These are phyloP conservation scores for Pulveroboletus sp. DNA, from an alignment of 768 basidiomycete genomes.

Conservation along the genomic window DNA sequence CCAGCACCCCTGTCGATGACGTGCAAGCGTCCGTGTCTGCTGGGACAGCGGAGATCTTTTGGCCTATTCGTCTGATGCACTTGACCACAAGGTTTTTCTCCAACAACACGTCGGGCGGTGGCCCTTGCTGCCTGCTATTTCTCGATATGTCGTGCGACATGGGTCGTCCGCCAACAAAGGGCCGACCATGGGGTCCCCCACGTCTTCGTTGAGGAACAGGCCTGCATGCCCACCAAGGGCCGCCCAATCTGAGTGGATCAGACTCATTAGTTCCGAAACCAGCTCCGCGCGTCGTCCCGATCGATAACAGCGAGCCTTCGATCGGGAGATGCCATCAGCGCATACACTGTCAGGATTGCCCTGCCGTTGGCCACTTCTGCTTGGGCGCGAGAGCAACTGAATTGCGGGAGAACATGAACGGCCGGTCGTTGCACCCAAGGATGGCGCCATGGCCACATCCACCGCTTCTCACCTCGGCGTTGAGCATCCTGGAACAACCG, in stretches of 20 bases:
- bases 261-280: constrained; percentile 7
- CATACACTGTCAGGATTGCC: constrained; percentile 3
- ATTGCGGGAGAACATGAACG: neutral
- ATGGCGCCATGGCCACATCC: neutral
- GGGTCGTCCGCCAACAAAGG: too few species aligned
- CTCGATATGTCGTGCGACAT: neutral
- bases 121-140: neutral
- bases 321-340: constrained; percentile 17
- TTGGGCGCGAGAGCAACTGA: neutral
- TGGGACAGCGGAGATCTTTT: constrained; percentile 3
- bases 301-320: constrained; percentile 17
- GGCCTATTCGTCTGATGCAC: neutral
- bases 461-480: constrained; percentile 4
- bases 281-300: constrained; percentile 17
- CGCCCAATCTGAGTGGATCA: neutral
- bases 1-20: constrained; percentile 8
- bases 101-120: neutral
- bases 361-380: neutral
- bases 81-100: neutral
- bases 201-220: neutral
- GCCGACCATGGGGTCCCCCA: neutral
- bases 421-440: neutral
- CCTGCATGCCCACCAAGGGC: neutral
- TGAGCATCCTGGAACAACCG: constrained; percentile 15
- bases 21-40: neutral